Percentiles rank a stretch among this genome's conserved stretches.
Conservation (phyloP, 2,329 filamentous ascomycete genomes). For the Aspergillus fumigatus region DNA sequence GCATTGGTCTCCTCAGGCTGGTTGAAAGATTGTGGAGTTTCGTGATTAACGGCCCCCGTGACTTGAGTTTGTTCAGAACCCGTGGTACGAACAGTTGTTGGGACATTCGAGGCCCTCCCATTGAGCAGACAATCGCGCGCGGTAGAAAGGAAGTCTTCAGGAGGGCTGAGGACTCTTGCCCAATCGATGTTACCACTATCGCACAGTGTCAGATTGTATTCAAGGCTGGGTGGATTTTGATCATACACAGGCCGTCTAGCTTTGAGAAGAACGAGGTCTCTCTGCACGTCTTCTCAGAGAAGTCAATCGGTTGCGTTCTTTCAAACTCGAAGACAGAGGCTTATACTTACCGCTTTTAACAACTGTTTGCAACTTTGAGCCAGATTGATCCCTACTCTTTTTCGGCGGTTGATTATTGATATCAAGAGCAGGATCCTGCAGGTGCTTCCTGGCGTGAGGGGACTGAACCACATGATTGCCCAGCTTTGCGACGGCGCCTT, state of each 20-base stretch:
- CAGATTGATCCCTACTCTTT: background rate
- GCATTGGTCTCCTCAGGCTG: background rate
- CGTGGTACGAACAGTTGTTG: background rate
- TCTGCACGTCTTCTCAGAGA: constrained; percentile 1
- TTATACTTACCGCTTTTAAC: constrained; percentile 5
- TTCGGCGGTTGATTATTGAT: constrained; percentile 4
- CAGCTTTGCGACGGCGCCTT: constrained; percentile 4
- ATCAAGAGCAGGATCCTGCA: constrained; percentile 19
- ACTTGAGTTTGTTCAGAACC: constrained; percentile 5
- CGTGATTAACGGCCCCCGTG: background rate
- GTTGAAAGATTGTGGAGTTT: background rate
- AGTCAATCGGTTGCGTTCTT: background rate
- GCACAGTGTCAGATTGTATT: background rate
- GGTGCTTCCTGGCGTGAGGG: constrained; percentile 1
- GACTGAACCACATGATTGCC: constrained; percentile 1
- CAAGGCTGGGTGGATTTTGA: background rate
- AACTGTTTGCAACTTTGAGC: background rate
- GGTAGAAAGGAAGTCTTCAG: constrained; percentile 13
- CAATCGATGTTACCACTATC: constrained; percentile 4
- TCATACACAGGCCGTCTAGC: constrained; percentile 18
- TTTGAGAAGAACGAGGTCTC: constrained; percentile 6
- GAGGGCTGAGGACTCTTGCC: constrained; percentile 9
- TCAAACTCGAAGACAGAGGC: background rate
- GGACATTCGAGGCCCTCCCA: constrained; percentile 1
- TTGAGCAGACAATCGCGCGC: constrained; percentile 8